phyloP scores from a whole-genome alignment of 2,329 filamentous ascomycete genomes.

The Hypoxylon sp. region DNA sequence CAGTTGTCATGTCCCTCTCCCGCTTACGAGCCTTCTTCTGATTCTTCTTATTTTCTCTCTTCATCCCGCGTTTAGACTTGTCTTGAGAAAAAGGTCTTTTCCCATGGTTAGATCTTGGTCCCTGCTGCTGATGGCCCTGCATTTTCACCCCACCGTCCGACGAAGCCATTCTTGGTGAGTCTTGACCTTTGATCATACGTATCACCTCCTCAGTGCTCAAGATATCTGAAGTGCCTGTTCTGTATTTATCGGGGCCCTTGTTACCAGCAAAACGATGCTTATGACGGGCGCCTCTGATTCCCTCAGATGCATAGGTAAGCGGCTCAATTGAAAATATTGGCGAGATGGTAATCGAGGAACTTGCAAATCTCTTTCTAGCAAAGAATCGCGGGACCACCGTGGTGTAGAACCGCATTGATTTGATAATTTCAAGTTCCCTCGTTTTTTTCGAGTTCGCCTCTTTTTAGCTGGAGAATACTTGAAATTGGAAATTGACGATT shows the following conservation, averaged over 20 bases:
- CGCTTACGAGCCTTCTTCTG: conserved; percentile 69
- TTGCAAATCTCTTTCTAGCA: conserved; percentile 3
- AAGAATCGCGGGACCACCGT: conserved; percentile 20
- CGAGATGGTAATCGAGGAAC: background rate
- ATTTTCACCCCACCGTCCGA: conserved; percentile 15
- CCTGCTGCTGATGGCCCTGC: conserved; percentile 20
- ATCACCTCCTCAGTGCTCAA: conserved; percentile 9
- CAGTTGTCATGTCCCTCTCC: conserved; percentile 72
- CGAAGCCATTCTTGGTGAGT: background rate
- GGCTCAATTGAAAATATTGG: conserved; percentile 4
- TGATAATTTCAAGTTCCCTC: conserved; percentile 4
- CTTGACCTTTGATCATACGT: conserved; percentile 12
- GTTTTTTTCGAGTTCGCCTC: background rate
- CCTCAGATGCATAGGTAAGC: background rate
- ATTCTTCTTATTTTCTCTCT: conserved; percentile 51
- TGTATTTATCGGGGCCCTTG: background rate
- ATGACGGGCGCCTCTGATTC: conserved; percentile 1
- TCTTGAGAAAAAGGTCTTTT: conserved; percentile 44
- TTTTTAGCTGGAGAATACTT: conserved; percentile 2
- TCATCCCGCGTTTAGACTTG: conserved; percentile 37
- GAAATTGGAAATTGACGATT: conserved; percentile 33
- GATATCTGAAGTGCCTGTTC: background rate
- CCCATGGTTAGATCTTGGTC: conserved; percentile 21
- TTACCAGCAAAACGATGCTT: background rate
- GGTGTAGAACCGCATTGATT: conserved; percentile 31